These are phyloP conservation scores for Tetraselmis striata DNA, from an alignment of 139 green algal species.

Conservation along the genomic window DNA sequence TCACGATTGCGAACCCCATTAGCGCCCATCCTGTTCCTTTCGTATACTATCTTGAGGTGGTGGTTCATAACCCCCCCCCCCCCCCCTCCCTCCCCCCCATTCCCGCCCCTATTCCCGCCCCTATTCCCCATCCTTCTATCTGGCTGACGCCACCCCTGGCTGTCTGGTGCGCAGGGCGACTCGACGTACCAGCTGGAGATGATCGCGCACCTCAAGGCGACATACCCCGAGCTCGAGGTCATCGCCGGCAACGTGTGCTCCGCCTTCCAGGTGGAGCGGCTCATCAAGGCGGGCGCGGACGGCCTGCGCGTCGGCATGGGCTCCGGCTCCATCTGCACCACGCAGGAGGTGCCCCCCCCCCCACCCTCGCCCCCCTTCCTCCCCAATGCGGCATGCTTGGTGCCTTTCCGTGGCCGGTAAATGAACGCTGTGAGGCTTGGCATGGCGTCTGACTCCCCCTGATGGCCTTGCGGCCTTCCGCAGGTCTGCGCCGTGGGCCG, in stretches of 20 bases:
- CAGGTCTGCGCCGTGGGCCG: constrained; percentile 93
- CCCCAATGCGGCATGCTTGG: too few relatives aligned
- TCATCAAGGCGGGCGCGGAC: constrained; percentile 86
- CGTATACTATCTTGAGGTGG: too few relatives aligned
- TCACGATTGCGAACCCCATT: too few relatives aligned
- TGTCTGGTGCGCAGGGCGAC: too few relatives aligned
- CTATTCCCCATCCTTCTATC: too few relatives aligned
- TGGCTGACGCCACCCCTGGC: too few relatives aligned
- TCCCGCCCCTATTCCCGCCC: too few relatives aligned
- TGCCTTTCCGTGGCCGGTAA: neutral
- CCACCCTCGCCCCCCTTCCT: too few relatives aligned
- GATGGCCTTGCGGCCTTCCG: neutral
- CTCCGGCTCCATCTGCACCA: constrained; percentile 97
- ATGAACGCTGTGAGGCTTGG: neutral
- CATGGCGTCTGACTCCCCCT: neutral
- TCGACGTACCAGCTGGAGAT: constrained; percentile 75
- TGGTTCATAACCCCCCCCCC: too few relatives aligned
- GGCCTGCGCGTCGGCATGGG: constrained; percentile 95
- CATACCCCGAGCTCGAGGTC: constrained; percentile 82
- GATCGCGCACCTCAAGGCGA: constrained; percentile 82
- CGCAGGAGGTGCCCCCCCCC: constrained; percentile 84
- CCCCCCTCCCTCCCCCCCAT: too few relatives aligned
- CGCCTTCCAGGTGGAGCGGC: constrained; percentile 37
- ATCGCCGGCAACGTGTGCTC: constrained; percentile 95
- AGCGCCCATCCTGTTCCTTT: too few relatives aligned